A percentile compares a stretch with the other conserved stretches of the same genome.
phyloP scores from a whole-genome alignment of 352 stramenopile species.

The Phytophthora crassamura region DNA sequence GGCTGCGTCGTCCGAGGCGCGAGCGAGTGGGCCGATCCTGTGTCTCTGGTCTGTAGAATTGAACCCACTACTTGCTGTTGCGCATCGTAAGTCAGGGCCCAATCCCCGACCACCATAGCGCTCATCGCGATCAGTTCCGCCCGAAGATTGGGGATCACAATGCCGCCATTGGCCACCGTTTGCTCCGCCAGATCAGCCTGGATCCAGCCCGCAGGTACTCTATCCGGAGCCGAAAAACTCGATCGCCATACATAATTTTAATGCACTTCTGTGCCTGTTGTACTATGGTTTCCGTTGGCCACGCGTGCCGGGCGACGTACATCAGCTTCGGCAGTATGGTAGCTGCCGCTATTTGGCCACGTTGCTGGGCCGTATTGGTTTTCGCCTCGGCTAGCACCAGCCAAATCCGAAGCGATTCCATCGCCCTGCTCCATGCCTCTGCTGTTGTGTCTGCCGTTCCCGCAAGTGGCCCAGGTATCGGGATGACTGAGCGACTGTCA shows the following conservation, averaged over 20 bases:
- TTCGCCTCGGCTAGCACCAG: not conserved
- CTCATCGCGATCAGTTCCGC: conserved; percentile 4
- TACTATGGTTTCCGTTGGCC: not conserved
- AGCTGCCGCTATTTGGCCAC: not conserved
- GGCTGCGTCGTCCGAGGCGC: too few species aligned
- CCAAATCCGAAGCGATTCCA: not conserved
- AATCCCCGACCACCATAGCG: not conserved
- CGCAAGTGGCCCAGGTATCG: too few species aligned
- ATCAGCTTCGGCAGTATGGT: conserved; percentile 8
- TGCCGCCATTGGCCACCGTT: not conserved
- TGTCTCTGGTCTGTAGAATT: too few species aligned
- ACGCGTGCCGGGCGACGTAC: conserved; percentile 7
- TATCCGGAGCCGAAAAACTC: not conserved
- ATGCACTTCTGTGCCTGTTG: not conserved
- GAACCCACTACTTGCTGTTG: too few species aligned
- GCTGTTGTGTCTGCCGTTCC: not conserved
- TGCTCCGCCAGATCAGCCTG: not conserved
- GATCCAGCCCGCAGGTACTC: not conserved
- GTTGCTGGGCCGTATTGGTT: not conserved
- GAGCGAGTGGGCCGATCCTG: too few species aligned
- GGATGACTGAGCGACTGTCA: too few species aligned
- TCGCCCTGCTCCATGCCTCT: not conserved
- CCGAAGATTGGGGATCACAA: not conserved
- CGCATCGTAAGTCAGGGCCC: not conserved
- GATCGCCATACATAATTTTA: not conserved